Percentiles rank a stretch among this genome's conserved stretches.
Conservation (phyloP, 768 basidiomycete species). For the Nidularia pulvinata region DNA sequence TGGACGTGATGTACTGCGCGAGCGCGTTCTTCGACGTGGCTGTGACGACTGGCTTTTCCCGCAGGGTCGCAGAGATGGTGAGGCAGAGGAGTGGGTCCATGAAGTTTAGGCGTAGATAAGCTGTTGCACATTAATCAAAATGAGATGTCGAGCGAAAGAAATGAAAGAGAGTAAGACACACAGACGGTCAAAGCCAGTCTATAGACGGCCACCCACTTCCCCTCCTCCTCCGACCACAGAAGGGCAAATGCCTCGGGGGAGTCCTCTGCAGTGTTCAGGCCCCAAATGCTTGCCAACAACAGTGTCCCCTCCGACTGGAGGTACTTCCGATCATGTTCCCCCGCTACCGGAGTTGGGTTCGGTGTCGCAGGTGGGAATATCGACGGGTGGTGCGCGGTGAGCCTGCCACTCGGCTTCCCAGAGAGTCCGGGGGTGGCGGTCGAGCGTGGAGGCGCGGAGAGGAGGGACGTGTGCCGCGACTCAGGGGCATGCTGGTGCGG, state of each 20-base stretch:
- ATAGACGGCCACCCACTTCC: slow-evolving; percentile 82
- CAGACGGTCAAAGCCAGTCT: slow-evolving; percentile 76
- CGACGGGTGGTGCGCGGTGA: slow-evolving; percentile 50
- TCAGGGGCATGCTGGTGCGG: slow-evolving; percentile 27
- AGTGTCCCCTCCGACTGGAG: slow-evolving; percentile 76
- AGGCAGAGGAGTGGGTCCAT: slow-evolving; percentile 80
- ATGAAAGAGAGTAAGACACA: slow-evolving; percentile 34
- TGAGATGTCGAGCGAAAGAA: not conserved
- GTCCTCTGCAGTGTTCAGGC: slow-evolving; percentile 46
- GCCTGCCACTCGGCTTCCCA: slow-evolving; percentile 27
- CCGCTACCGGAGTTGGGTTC: slow-evolving; percentile 76
- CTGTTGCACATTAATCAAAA: slow-evolving; percentile 31
- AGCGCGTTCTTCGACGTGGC: slow-evolving; percentile 43
- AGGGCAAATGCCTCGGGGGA: slow-evolving; percentile 61
- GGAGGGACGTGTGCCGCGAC: slow-evolving; percentile 30
- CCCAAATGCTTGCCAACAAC: slow-evolving; percentile 76
- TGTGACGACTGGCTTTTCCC: slow-evolving; percentile 66
- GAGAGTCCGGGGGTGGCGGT: slow-evolving; percentile 37
- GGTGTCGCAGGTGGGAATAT: slow-evolving; percentile 86
- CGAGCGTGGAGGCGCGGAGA: slow-evolving; percentile 49
- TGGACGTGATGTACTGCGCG: slow-evolving; percentile 30
- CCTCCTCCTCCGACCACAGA: slow-evolving; percentile 59
- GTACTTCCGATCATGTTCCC: slow-evolving; percentile 75
- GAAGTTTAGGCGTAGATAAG: slow-evolving; percentile 70
- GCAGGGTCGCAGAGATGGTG: slow-evolving; percentile 85